Percentiles rank a stretch among this genome's conserved stretches.
phyloP scores from a whole-genome alignment of 2,329 filamentous ascomycete species.

The Allantophomopsis cytisporea region DNA sequence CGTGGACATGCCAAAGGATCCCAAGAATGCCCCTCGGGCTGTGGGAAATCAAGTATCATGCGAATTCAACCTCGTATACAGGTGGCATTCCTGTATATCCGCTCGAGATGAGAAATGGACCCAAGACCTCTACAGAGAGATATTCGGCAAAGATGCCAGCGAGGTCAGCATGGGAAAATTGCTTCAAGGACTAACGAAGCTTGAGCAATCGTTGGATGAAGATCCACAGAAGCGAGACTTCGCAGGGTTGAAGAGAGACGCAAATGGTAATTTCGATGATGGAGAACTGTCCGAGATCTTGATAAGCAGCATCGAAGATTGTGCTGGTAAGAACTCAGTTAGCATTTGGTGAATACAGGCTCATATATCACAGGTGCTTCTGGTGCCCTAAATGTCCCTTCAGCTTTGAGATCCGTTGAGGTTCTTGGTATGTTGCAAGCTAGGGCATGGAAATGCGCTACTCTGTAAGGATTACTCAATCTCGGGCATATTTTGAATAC shows the following conservation, averaged over 20 bases:
- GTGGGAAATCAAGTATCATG: constrained; percentile 72
- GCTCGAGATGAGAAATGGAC: constrained; percentile 71
- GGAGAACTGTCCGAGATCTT: constrained; percentile 65
- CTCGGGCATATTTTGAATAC: too few species aligned
- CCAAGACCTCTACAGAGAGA: constrained; percentile 47
- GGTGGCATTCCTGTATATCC: constrained; percentile 70
- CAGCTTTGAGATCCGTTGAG: constrained; percentile 61
- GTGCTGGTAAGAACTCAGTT: constrained; percentile 28
- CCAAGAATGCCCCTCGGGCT: constrained; percentile 48
- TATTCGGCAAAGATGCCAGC: constrained; percentile 44
- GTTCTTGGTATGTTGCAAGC: constrained; percentile 68
- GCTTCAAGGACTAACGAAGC: constrained; percentile 45
- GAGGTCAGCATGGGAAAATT: constrained; percentile 45
- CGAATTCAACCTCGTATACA: constrained; percentile 79
- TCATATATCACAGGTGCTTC: constrained; percentile 35
- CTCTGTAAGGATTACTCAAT: constrained; percentile 20
- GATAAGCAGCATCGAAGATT: constrained; percentile 55
- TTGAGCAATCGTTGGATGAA: constrained; percentile 41
- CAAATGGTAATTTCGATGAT: constrained; percentile 56
- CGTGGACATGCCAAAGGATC: constrained; percentile 47
- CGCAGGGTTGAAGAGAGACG: constrained; percentile 45
- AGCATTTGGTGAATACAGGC: constrained; percentile 7
- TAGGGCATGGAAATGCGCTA: constrained; percentile 58
- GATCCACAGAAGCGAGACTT: constrained; percentile 60
- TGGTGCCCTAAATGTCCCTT: constrained; percentile 59